Conservation (phyloP, 352 stramenopile species). For the Blastocystis sp. region DNA sequence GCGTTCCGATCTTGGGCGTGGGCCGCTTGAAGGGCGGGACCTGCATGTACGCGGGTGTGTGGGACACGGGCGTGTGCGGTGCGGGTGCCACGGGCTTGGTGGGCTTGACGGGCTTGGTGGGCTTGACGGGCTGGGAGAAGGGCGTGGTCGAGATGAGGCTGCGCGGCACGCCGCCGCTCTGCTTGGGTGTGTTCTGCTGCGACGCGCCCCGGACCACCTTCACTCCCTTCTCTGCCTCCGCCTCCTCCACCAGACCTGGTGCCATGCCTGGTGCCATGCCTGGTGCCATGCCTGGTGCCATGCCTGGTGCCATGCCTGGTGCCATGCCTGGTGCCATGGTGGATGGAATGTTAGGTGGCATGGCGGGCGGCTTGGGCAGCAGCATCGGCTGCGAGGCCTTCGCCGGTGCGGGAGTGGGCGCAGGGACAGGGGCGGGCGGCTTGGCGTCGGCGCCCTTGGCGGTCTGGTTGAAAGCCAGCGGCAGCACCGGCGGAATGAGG, state of each 20-base stretch:
- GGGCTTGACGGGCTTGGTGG: too few relatives aligned
- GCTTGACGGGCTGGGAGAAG: not conserved
- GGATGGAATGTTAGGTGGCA: not conserved
- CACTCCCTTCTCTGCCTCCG: not conserved
- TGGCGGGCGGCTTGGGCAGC: not conserved
- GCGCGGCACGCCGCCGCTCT: not conserved
- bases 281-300: not conserved
- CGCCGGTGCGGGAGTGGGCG: not conserved
- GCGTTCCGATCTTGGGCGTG: not conserved
- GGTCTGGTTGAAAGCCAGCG: not conserved
- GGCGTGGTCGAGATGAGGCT: not conserved
- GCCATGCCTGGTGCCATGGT: not conserved
- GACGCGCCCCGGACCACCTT: not conserved
- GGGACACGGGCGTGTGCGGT: too few relatives aligned
- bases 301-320: not conserved
- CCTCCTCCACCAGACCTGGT: not conserved
- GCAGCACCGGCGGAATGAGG: conserved; percentile 41
- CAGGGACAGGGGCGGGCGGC: not conserved
- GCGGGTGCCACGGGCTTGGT: too few relatives aligned
- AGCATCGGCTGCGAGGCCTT: not conserved
- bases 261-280: not conserved
- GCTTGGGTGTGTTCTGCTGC: not conserved
- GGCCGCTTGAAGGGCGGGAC: not conserved
- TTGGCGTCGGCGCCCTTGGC: not conserved
- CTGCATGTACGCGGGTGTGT: not conserved